Evolutionary conservation across 495 filamentous ascomycete genomes (phyloP).

Genomic region (Lichenothelia convexa): DNA sequence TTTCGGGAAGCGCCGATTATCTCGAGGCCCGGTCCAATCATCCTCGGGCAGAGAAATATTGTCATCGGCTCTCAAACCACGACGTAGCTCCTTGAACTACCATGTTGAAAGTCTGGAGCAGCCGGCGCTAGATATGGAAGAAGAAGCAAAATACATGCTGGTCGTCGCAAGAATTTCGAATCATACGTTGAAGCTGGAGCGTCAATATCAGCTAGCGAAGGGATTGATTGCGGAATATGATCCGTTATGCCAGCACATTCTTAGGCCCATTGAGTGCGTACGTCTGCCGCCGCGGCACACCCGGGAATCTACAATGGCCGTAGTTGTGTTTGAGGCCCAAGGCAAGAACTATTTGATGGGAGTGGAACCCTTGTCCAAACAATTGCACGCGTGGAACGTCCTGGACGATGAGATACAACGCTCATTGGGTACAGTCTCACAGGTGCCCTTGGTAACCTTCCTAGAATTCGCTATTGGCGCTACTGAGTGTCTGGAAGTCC

Average conservation of each 20-base stretch:
- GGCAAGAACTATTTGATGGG: constrained; percentile 54
- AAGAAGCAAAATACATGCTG: constrained; percentile 6
- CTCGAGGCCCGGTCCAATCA: not conserved
- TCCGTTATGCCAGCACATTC: constrained; percentile 53
- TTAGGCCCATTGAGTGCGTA: constrained; percentile 54
- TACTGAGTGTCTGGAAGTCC: constrained; percentile 62
- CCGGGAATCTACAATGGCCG: constrained; percentile 45
- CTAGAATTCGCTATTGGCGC: constrained; percentile 80
- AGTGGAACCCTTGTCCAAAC: constrained; percentile 29
- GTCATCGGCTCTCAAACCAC: not conserved
- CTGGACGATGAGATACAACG: too few relatives aligned
- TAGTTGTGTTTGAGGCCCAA: constrained; percentile 61
- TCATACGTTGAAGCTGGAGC: constrained; percentile 62
- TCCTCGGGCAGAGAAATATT: not conserved
- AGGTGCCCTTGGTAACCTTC: constrained; percentile 52
- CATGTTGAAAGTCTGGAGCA: not conserved
- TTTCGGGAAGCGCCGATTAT: constrained; percentile 11
- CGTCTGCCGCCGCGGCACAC: constrained; percentile 43
- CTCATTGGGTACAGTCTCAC: too few relatives aligned
- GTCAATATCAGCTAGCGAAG: constrained; percentile 64
- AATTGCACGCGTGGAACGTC: constrained; percentile 24
- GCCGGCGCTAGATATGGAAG: not conserved
- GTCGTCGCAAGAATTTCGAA: constrained; percentile 65
- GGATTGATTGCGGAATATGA: constrained; percentile 51
- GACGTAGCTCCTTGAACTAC: not conserved